phyloP scores from a whole-genome alignment of 2,329 filamentous ascomycete genomes.

The Fusarium bactridioides region DNA sequence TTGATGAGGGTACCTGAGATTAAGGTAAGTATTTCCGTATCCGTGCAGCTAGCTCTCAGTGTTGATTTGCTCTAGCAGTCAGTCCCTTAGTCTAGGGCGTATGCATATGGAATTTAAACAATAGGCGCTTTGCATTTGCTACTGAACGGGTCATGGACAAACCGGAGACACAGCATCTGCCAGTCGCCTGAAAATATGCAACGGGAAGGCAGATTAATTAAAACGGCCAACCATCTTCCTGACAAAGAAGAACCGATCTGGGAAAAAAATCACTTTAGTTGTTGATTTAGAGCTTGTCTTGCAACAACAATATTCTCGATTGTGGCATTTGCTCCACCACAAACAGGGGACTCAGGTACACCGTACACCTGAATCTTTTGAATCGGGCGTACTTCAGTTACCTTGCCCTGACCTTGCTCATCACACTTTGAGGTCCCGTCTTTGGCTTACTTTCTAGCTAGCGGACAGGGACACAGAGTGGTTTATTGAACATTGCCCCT shows the following conservation, averaged over 20 bases:
- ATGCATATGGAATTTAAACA: not conserved
- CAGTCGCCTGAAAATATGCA: not conserved
- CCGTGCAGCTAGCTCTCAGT: not conserved
- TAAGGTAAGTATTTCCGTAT: not conserved
- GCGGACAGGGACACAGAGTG: not conserved
- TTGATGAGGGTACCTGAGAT: constrained; percentile 1
- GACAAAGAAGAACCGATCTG: not conserved
- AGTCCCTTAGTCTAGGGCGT: not conserved
- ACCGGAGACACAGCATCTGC: not conserved
- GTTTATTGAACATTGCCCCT: not conserved
- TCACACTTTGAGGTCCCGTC: not conserved
- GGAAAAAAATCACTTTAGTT: not conserved
- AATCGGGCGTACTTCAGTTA: constrained; percentile 4
- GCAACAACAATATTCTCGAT: not conserved
- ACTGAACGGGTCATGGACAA: not conserved
- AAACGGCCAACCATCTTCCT: not conserved
- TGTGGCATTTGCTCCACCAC: not conserved
- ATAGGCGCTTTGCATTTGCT: not conserved
- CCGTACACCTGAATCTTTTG: constrained; percentile 29
- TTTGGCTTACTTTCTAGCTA: not conserved
- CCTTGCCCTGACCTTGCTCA: not conserved
- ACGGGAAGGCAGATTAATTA: not conserved
- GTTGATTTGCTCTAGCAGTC: not conserved
- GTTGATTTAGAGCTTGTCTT: not conserved
- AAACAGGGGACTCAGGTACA: constrained; percentile 30